Percentiles rank a stretch among this genome's conserved stretches.
Conservation (phyloP, 306 rosid species). For the Calophaca sinica region DNA sequence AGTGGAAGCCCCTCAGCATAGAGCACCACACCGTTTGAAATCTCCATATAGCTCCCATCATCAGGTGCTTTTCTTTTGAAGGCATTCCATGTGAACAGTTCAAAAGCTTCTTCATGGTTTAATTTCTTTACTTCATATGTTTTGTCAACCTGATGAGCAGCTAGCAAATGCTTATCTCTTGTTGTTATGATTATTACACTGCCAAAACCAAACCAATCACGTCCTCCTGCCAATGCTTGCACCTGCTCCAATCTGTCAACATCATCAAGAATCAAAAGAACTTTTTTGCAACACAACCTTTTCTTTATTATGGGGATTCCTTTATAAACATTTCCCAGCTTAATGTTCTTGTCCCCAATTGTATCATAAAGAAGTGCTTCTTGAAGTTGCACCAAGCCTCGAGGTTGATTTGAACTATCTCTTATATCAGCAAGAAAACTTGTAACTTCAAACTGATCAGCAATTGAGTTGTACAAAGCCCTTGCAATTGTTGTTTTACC, state of each 20-base stretch:
- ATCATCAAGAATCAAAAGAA: slow-evolving; percentile 35
- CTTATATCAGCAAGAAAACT: slow-evolving; percentile 30
- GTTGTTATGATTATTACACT: slow-evolving; percentile 56
- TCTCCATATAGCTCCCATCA: slow-evolving; percentile 35
- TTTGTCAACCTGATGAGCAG: slow-evolving; percentile 25
- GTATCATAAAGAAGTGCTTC: slow-evolving; percentile 35
- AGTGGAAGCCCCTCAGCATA: slow-evolving; percentile 56
- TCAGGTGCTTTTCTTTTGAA: slow-evolving; percentile 47
- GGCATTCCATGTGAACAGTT: slow-evolving; percentile 46
- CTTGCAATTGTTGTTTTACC: slow-evolving; percentile 33
- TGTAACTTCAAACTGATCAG: slow-evolving; percentile 11
- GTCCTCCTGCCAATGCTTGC: slow-evolving; percentile 50
- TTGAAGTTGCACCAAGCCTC: slow-evolving; percentile 26
- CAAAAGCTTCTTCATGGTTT: slow-evolving; percentile 35
- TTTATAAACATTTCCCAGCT: slow-evolving; percentile 43
- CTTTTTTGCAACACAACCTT: slow-evolving; percentile 44
- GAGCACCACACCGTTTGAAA: slow-evolving; percentile 43
- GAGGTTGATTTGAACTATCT: slow-evolving; percentile 24
- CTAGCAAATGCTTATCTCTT: slow-evolving; percentile 34
- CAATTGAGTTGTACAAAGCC: slow-evolving; percentile 34
- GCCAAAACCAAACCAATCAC: slow-evolving; percentile 55
- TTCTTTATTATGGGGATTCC: slow-evolving; percentile 54
- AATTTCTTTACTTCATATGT: slow-evolving; percentile 23
- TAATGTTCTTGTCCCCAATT: slow-evolving; percentile 15
- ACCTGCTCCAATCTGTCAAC: slow-evolving; percentile 49